Conservation (phyloP, 768 basidiomycete genomes). For the Pulveroboletus ravenelii region DNA sequence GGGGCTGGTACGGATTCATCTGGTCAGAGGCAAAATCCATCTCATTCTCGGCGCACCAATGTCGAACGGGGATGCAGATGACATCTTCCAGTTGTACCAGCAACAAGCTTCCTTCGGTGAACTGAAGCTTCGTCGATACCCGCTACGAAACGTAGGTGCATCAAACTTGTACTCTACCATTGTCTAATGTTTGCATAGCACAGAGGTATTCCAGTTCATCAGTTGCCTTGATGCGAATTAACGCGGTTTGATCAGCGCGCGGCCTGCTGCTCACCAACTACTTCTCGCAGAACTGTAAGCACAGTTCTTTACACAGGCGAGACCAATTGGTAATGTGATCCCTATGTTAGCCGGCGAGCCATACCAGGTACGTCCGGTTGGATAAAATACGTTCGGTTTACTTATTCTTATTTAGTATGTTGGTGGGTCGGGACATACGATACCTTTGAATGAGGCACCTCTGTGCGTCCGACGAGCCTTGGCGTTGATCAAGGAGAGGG, state of each 20-base stretch:
- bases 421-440: constrained; percentile 69
- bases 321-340: background rate
- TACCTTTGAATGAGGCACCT: constrained; percentile 58
- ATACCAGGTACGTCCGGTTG: constrained; percentile 52
- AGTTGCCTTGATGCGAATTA: background rate
- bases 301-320: background rate
- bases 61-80: constrained; percentile 43
- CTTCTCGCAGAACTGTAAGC: constrained; percentile 79
- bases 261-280: constrained; percentile 73
- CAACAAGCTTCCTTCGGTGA: constrained; percentile 50
- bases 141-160: constrained; percentile 52
- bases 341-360: constrained; percentile 62
- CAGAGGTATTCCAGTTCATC: constrained; percentile 45
- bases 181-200: constrained; percentile 42
- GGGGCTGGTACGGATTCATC: background rate
- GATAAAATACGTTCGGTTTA: background rate
- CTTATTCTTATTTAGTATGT: constrained; percentile 53
- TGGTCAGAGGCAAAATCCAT: constrained; percentile 54
- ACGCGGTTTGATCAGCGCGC: constrained; percentile 43
- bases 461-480: constrained; percentile 55
- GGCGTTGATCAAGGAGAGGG: constrained; percentile 53
- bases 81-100: constrained; percentile 64
- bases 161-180: background rate
- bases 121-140: constrained; percentile 67
- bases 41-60: constrained; percentile 41